Evolutionary conservation across 441 rosid genomes (phyloP).

Genomic region (Gossypium lobatum): DNA sequence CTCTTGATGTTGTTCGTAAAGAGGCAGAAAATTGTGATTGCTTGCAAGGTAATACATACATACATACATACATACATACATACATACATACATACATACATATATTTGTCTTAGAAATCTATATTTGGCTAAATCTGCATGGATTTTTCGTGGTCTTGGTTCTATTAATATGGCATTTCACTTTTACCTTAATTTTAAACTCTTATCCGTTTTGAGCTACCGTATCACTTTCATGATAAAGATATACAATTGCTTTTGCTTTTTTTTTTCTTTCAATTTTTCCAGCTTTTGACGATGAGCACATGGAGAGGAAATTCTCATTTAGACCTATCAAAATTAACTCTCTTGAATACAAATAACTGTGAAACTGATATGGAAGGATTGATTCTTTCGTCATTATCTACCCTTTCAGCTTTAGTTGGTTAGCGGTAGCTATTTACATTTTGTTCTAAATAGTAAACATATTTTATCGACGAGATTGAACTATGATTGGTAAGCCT

Average conservation of each 20-base stretch:
- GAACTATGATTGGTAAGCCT: conserved; percentile 9
- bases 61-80: background rate
- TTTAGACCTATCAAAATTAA: background rate
- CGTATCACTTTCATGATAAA: conserved; percentile 1
- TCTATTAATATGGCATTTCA: background rate
- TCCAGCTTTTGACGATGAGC: background rate
- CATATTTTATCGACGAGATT: background rate
- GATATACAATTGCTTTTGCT: background rate
- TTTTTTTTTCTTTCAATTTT: conserved; percentile 3
- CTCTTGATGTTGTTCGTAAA: conserved; percentile 85
- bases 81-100: too few species aligned
- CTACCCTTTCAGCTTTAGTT: background rate
- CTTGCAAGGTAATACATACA: conserved; percentile 55
- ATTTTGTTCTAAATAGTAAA: background rate
- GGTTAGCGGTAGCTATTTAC: background rate
- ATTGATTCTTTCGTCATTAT: background rate
- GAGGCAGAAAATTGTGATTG: conserved; percentile 95
- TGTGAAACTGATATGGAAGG: background rate
- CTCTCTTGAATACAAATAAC: background rate
- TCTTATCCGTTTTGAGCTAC: background rate
- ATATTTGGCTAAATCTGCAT: background rate
- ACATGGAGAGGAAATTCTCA: background rate
- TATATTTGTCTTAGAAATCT: background rate
- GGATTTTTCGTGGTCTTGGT: background rate
- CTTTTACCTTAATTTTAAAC: conserved; percentile 1